Base-by-base conservation (phyloP, 2,329 filamentous ascomycete species). In the Coniochaeta prunicola region DNA sequence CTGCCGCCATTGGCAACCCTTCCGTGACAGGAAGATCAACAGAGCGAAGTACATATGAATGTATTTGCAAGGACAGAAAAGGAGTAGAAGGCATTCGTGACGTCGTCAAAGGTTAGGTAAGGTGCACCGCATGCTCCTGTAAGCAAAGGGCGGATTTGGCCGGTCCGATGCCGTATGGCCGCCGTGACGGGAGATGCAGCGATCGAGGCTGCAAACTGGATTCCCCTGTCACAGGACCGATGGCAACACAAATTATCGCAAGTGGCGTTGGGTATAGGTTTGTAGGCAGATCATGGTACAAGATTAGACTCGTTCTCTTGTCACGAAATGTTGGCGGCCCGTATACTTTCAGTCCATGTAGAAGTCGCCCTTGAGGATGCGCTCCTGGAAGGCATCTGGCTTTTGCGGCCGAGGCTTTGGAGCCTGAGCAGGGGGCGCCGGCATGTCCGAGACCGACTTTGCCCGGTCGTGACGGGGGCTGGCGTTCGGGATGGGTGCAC, bases 331-430 rank as follows among this genome's bases (percentile, higher is more conserved):
- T 28, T 9, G 33, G 17, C 5, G 38, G 31, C 36, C 24, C 21
- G 45, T 9, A 21, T 17, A 2, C 45, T 30, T n/a, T 80, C 80
- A 96, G 70, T 97, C 92, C 92, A 97, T 97, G 78, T 94, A 94
- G 69, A 99, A 97, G 70, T 99, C 94, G 53, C 93, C 94, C 77
- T 96, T 94, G 65, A 99, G 82, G 68, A 99, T 97, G 65, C 96
- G 86, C 81, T 99, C 94, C 74, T 97, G 92, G 77, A 97, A 94
- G 63, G 89, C 89, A 76, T 99, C 94, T 31, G 93, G 92, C 79
- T 93, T 96, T 64, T 80, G 80, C 38, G 80, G 77, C 64, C 77
- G 76, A 56, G 78, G 76, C 69, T 74, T 77, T 53, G 79, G 74
- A 19, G 77, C 73, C 64, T 85, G 78, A 45, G 73, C 76, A 19